phyloP scores from a whole-genome alignment of 2,329 filamentous ascomycete species.

The Thielaviopsis euricoi region DNA sequence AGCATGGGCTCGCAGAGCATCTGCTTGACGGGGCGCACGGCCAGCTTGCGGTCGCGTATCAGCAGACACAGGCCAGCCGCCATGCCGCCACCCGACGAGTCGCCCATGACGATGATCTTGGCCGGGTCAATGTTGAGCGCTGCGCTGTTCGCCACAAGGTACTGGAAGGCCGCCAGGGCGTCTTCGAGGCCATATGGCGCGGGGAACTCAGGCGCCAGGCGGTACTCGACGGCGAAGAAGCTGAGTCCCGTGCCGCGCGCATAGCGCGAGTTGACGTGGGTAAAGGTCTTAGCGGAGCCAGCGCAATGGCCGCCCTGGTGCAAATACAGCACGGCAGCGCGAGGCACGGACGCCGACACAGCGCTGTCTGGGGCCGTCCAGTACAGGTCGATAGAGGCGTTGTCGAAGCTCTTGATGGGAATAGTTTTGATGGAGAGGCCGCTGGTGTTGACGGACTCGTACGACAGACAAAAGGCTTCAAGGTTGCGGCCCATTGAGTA shows the following conservation, averaged over 20 bases:
- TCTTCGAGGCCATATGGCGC: conserved; percentile 23
- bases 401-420: conserved; percentile 13
- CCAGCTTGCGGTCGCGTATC: conserved; percentile 16
- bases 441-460: neutral
- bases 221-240: conserved; percentile 24
- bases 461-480: neutral
- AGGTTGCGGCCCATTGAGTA: neutral
- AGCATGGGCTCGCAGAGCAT: conserved; percentile 21
- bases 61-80: conserved; percentile 22
- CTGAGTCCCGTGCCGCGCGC: conserved; percentile 19
- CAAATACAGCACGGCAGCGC: conserved; percentile 21
- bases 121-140: conserved; percentile 14
- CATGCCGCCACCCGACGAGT: conserved; percentile 14
- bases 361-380: conserved; percentile 11
- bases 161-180: conserved; percentile 18
- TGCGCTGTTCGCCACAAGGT: conserved; percentile 15
- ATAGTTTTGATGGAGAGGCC: conserved; percentile 5
- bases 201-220: conserved; percentile 26
- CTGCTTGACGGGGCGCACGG: conserved; percentile 17
- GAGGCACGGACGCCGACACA: neutral
- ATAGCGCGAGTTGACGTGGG: conserved; percentile 15
- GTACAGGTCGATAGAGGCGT: conserved; percentile 12
- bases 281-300: conserved; percentile 17
- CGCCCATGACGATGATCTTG: conserved; percentile 15
- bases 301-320: conserved; percentile 27